phyloP scores from a whole-genome alignment of 306 rosid species.

The Trichosanthes truncata region DNA sequence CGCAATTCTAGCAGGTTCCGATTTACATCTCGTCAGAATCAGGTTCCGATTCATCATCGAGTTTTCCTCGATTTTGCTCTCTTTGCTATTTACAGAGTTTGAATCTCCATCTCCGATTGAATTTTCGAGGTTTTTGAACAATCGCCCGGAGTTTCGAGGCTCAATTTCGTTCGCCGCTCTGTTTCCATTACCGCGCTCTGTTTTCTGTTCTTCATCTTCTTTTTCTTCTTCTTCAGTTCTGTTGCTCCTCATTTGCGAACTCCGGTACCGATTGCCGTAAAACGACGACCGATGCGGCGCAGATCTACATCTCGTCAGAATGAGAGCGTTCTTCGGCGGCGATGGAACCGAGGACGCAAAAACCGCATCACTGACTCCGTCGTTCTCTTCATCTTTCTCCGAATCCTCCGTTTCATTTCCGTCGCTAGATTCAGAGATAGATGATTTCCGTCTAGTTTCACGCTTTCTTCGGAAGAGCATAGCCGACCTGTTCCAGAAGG shows the following conservation, averaged over 20 bases:
- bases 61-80: background rate
- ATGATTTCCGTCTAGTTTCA: constrained; percentile 17
- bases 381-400: constrained; percentile 22
- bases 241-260: constrained; percentile 33
- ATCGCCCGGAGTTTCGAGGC: background rate
- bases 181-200: constrained; percentile 16
- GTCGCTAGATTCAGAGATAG: constrained; percentile 18
- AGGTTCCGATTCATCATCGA: constrained; percentile 11
- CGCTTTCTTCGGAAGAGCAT: constrained; percentile 27
- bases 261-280: constrained; percentile 47
- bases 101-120: background rate
- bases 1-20: constrained; percentile 60
- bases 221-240: constrained; percentile 26
- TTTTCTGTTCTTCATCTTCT: constrained; percentile 17
- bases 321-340: constrained; percentile 64
- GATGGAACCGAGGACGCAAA: constrained; percentile 14
- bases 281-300: constrained; percentile 74
- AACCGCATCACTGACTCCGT: constrained; percentile 6
- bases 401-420: constrained; percentile 14
- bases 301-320: constrained; percentile 70
- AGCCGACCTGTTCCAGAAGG: constrained; percentile 43
- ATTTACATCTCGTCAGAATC: constrained; percentile 71
- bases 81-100: background rate
- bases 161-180: background rate
- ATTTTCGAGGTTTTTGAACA: background rate